Evolutionary conservation across 768 basidiomycete genomes (phyloP).

Genomic region (Leccinellum albellum): DNA sequence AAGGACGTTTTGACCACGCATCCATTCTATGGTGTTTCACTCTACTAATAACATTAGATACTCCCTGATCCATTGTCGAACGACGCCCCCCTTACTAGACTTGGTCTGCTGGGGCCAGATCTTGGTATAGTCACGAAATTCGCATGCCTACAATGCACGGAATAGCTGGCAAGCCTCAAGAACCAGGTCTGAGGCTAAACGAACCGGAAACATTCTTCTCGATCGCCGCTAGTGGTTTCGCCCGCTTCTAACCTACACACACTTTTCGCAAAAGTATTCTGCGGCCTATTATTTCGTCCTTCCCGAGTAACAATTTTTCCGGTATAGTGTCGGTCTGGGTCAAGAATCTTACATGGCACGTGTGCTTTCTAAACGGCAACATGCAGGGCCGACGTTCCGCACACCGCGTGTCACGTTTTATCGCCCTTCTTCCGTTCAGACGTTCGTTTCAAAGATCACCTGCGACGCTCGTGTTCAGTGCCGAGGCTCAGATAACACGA

Average conservation of each 20-base stretch:
- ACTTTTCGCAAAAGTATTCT: constrained; percentile 6
- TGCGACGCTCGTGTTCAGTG: neutral
- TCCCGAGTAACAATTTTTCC: constrained; percentile 11
- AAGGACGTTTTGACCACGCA: constrained; percentile 41
- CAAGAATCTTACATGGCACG: constrained; percentile 4
- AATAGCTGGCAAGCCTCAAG: neutral
- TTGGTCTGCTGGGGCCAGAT: neutral
- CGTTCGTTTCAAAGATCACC: neutral
- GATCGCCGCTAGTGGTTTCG: neutral
- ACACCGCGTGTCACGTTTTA: neutral
- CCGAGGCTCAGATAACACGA: neutral
- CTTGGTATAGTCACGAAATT: neutral
- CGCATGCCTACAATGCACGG: neutral
- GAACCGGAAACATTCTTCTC: neutral
- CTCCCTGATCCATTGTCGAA: neutral
- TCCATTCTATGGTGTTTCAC: neutral
- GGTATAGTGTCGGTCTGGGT: neutral
- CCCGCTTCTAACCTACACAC: neutral
- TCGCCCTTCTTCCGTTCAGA: neutral
- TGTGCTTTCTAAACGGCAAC: constrained; percentile 14
- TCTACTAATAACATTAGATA: neutral
- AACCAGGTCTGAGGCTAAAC: neutral
- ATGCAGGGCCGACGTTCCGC: neutral
- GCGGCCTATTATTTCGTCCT: neutral
- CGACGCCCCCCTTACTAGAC: too few species aligned